Base-by-base conservation (phyloP, 2,329 filamentous ascomycete species). In the Apiospora malaysiana region DNA sequence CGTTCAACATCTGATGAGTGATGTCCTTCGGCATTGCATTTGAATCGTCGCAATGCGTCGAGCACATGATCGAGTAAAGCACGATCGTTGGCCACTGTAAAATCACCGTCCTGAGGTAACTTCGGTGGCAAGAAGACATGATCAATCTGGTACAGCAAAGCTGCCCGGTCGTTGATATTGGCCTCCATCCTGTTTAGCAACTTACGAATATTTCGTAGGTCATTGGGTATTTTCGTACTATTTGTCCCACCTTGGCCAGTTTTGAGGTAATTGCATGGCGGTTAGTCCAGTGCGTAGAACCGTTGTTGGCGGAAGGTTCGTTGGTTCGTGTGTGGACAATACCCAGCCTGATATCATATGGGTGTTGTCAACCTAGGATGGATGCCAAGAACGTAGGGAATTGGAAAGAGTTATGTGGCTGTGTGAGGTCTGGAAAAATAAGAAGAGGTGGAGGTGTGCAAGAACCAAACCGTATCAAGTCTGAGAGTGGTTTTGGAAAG, bases 121-220 rank as follows among this genome's bases (percentile, higher is more conserved):
- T 45, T 46, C 4, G 40, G 66, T 5, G 40, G 42, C 1, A 70
- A 27, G 25, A 70, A 70, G 49, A 70, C 27, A 47, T 70, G 70
- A 47, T 68, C 23, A 25, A 42, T 16, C 16, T 10, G 37, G 23
- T 70, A 70, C 37, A 63, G 12, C 37, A 70, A 47, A n/a, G 21
- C 67, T 51, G 67, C 40, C 67, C 2, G 7, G 1, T 51, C 25
- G n/a, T 21, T 0, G 32, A 12, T 7, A 4, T 2, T 2, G 9
- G 18, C 4, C 40, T 18, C n/a, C 63, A 66, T 66, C 65, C 16
- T 45, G 40, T 45, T 45, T 5, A 18, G 16, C 42, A 18, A 16
- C 14, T 14, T 16, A 16, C 14, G 10, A 45, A 45, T 16, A 45
- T 16, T 16, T 45, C 42, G 16, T 16, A 16, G 42, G 42, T 4